These are phyloP conservation scores for Penicillium tannophilum DNA, from an alignment of 495 filamentous ascomycete genomes.

Conservation along the genomic window DNA sequence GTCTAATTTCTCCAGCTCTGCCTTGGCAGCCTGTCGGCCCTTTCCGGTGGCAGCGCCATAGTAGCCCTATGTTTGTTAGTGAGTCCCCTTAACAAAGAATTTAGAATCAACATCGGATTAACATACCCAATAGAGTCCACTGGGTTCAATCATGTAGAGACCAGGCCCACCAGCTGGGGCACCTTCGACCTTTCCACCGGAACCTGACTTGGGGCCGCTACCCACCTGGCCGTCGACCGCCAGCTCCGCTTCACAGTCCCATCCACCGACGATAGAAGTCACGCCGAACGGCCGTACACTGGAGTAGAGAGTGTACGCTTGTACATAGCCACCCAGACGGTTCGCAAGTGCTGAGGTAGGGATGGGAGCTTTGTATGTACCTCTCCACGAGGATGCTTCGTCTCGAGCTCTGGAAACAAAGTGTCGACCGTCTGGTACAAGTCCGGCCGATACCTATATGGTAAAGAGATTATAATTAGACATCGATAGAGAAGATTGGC, in stretches of 20 bases:
- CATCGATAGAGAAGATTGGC: too few relatives aligned
- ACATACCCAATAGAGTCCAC: constrained; percentile 87
- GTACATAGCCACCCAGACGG: constrained; percentile 91
- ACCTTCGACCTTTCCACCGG: constrained; percentile 76
- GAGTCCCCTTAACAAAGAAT: neutral
- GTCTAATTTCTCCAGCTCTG: constrained; percentile 96
- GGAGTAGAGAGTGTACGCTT: constrained; percentile 95
- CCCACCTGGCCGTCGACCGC: constrained; percentile 88
- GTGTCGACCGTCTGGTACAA: constrained; percentile 92
- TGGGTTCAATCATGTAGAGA: constrained; percentile 98
- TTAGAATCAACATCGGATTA: neutral
- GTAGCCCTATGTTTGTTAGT: constrained; percentile 65
- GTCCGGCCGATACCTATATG: constrained; percentile 81
- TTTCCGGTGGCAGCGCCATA: constrained; percentile 97
- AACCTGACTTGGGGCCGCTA: constrained; percentile 70
- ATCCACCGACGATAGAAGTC: constrained; percentile 90
- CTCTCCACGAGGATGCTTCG: constrained; percentile 87
- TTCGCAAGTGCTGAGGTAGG: constrained; percentile 81
- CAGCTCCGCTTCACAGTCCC: constrained; percentile 79
- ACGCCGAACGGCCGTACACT: constrained; percentile 95
- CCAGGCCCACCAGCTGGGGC: constrained; percentile 83
- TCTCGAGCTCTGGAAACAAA: constrained; percentile 93
- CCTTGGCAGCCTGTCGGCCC: constrained; percentile 92
- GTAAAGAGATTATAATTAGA: constrained; percentile 10
- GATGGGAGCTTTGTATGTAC: constrained; percentile 88